phyloP scores from a whole-genome alignment of 2,329 filamentous ascomycete species.

The Passalora sequoiae region DNA sequence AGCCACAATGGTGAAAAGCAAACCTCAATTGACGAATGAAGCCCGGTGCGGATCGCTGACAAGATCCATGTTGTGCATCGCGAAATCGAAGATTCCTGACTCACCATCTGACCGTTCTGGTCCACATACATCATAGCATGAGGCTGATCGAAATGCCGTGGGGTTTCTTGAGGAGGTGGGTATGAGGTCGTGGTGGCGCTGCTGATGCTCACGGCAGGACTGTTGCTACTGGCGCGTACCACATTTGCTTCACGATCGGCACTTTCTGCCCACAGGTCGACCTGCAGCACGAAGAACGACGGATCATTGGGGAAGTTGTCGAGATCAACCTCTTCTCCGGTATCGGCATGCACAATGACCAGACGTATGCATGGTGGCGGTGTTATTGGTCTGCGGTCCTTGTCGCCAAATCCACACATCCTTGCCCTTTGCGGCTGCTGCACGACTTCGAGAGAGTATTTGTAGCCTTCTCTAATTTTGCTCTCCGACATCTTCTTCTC shows the following conservation, averaged over 20 bases:
- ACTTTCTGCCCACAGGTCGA: slow-evolving; percentile 63
- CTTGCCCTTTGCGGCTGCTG: slow-evolving; percentile 90
- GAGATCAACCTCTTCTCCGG: slow-evolving; percentile 77
- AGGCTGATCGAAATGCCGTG: slow-evolving; percentile 15
- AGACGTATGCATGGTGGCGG: slow-evolving; percentile 88
- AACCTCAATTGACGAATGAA: too few relatives aligned
- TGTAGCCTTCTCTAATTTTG: slow-evolving; percentile 19
- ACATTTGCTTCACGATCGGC: slow-evolving; percentile 62
- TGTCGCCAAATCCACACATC: slow-evolving; percentile 99
- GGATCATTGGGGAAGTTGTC: slow-evolving; percentile 59
- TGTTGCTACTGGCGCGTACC: slow-evolving; percentile 59
- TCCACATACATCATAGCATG: slow-evolving; percentile 17
- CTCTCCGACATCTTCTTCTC: slow-evolving; percentile 18
- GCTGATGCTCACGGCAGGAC: slow-evolving; percentile 66
- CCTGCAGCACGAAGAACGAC: slow-evolving; percentile 53
- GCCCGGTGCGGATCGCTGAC: too few relatives aligned
- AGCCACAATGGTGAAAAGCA: too few relatives aligned
- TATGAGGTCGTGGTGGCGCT: slow-evolving; percentile 76
- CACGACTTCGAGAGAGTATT: slow-evolving; percentile 52
- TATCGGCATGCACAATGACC: slow-evolving; percentile 67
- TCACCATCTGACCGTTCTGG: slow-evolving; percentile 20
- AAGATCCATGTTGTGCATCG: too few relatives aligned
- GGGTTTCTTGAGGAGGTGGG: slow-evolving; percentile 47
- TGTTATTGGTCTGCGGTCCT: slow-evolving; percentile 94
- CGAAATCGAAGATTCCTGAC: too few relatives aligned